Conservation (phyloP, 2,329 filamentous ascomycete species). For the Tolypocladium inflatum region DNA sequence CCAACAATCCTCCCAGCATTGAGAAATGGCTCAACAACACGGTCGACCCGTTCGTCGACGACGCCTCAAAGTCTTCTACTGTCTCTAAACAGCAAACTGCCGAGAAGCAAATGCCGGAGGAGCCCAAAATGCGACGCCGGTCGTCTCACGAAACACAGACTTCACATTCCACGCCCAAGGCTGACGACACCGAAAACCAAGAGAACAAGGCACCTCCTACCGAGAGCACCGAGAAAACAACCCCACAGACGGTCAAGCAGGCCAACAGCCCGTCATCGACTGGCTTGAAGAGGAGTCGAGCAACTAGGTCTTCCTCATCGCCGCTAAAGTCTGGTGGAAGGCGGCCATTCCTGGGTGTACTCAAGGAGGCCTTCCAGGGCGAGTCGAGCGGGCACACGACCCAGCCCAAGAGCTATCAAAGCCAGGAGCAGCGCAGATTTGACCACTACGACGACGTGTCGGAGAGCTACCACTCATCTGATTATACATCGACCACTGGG, state of each 20-base stretch:
- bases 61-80: not conserved
- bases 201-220: not conserved
- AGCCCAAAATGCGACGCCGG: not conserved
- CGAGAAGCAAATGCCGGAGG: not conserved
- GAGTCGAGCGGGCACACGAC: constrained; percentile 42
- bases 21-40: constrained; percentile 57
- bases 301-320: constrained; percentile 40
- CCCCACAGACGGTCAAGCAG: constrained; percentile 9
- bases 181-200: constrained; percentile 4
- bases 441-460: constrained; percentile 13
- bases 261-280: constrained; percentile 23
- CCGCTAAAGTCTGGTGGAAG: constrained; percentile 37
- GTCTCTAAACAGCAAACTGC: not conserved
- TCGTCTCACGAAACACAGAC: not conserved
- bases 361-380: constrained; percentile 54
- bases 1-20: constrained; percentile 52
- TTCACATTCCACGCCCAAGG: not conserved
- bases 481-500: constrained; percentile 6
- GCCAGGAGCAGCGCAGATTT: constrained; percentile 30
- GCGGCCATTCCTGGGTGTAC: constrained; percentile 44
- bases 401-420: constrained; percentile 37
- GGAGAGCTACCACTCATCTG: constrained; percentile 7
- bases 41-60: constrained; percentile 51
- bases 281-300: constrained; percentile 45
- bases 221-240: constrained; percentile 8